These are phyloP conservation scores for Fusarium abutilonis DNA, from an alignment of 2,329 filamentous ascomycete species.

Conservation along the genomic window DNA sequence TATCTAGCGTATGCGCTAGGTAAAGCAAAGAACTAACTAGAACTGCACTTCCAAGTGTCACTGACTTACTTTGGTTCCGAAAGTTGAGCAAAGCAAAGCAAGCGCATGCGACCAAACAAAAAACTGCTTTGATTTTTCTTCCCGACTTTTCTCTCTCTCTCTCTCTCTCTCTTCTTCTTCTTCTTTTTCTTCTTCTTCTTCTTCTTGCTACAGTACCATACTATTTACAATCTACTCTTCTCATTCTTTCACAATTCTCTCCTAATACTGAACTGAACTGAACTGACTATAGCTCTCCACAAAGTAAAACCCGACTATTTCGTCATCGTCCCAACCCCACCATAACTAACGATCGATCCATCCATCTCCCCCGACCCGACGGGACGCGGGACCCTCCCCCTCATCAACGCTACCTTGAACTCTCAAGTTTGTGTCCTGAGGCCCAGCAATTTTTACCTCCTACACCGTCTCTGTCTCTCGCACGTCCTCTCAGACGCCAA, in stretches of 20 bases:
- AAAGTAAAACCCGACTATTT: constrained; percentile 24
- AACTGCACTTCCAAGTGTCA: too few species aligned
- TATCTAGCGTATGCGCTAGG: too few species aligned
- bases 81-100: too few species aligned
- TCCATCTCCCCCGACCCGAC: constrained; percentile 23
- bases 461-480: background rate
- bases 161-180: too few species aligned
- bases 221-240: too few species aligned
- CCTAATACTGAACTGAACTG: background rate
- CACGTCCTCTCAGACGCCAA: constrained; percentile 23
- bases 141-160: too few species aligned
- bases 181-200: too few species aligned
- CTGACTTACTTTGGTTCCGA: too few species aligned
- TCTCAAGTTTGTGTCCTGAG: constrained; percentile 2
- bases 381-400: constrained; percentile 22
- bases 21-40: too few species aligned
- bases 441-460: constrained; percentile 2
- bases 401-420: constrained; percentile 26
- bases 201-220: too few species aligned
- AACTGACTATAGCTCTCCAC: background rate
- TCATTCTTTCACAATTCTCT: background rate
- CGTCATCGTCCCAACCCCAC: constrained; percentile 38
- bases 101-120: too few species aligned
- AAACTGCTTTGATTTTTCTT: too few species aligned
- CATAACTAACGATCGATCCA: constrained; percentile 30